These are phyloP conservation scores for Penicillium ucsense DNA, from an alignment of 495 filamentous ascomycete species.

Conservation along the genomic window DNA sequence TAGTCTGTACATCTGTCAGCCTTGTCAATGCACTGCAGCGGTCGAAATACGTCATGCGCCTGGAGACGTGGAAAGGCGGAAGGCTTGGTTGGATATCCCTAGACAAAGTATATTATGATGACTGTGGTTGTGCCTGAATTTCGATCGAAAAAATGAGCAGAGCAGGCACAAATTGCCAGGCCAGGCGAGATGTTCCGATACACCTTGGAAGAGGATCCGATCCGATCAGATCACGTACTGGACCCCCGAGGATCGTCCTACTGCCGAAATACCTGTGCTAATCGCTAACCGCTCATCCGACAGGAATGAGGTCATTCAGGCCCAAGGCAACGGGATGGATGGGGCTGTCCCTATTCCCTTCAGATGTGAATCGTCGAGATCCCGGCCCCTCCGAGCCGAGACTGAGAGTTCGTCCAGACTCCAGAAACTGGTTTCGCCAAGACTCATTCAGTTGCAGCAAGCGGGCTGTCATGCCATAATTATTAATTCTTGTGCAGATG, in stretches of 20 bases:
- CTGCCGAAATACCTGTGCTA: background rate
- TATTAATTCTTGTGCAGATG: background rate
- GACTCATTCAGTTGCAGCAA: background rate
- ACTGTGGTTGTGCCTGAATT: too few relatives aligned
- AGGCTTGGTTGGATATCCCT: too few relatives aligned
- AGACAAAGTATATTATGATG: too few relatives aligned
- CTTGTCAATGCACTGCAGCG: too few relatives aligned
- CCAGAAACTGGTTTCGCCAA: conserved; percentile 1
- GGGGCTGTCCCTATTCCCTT: background rate
- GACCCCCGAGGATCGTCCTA: background rate
- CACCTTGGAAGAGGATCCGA: too few relatives aligned
- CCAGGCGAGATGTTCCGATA: too few relatives aligned
- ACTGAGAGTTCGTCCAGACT: background rate
- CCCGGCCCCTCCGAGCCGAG: conserved; percentile 14
- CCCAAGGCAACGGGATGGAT: background rate
- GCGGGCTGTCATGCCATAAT: background rate
- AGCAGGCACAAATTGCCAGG: too few relatives aligned
- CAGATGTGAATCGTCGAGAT: background rate
- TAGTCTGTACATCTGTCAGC: too few relatives aligned
- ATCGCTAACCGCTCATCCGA: background rate
- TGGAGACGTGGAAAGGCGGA: too few relatives aligned
- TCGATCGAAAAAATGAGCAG: too few relatives aligned
- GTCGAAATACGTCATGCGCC: too few relatives aligned
- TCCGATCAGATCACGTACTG: too few relatives aligned
- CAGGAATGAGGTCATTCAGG: conserved; percentile 11